Base-by-base conservation (phyloP, 257 asterid species). In the Capsicum rhomboideum region DNA sequence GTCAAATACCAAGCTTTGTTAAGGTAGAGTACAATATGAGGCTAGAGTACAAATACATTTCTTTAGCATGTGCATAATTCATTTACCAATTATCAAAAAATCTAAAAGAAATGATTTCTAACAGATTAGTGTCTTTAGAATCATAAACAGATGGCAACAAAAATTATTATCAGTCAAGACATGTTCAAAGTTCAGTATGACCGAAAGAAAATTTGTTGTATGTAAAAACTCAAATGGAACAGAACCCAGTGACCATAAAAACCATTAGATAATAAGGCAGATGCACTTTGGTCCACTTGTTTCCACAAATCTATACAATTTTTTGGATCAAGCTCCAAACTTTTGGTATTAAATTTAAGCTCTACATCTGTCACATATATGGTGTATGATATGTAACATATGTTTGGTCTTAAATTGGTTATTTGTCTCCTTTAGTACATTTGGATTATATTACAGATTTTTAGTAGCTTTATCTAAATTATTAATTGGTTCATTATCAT, bases 41-140 rank as follows among this genome's bases (percentile, higher is more conserved):
- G n/a, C n/a, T n/a, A n/a, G n/a, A n/a, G n/a, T n/a, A n/a, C n/a
- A n/a, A n/a, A n/a, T n/a, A n/a, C n/a, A n/a, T n/a, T n/a, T n/a
- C n/a, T n/a, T n/a, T n/a, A 49, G 59, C 81, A 49, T 75, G 61
- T 75, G 81, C 81, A 75, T n/a, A 75, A 75, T 46, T 75, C 61
- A 49, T 75, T 75, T 8, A 26, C 42, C 61, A 46, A 23, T 46
- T 6, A 42, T 23, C 59, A 23, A 75, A 61, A 75, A 49, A 49
- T 10, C 21, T 72, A 44, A 44, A 34, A 59, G 13, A 75, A 49
- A 74, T 74, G 40, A 49, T 46, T 3, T 50, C 16, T 23, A 23
- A 49, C 26, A 49, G 37, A 49, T 26, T 23, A 75, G 61, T 23
- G 61, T 46, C 40, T 46, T 14, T 49, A 75, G 81, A 31, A 46